A percentile compares a stretch with the other conserved stretches of the same genome.
Evolutionary conservation across 495 filamentous ascomycete species (phyloP).

Genomic region (Thozetella sp.): DNA sequence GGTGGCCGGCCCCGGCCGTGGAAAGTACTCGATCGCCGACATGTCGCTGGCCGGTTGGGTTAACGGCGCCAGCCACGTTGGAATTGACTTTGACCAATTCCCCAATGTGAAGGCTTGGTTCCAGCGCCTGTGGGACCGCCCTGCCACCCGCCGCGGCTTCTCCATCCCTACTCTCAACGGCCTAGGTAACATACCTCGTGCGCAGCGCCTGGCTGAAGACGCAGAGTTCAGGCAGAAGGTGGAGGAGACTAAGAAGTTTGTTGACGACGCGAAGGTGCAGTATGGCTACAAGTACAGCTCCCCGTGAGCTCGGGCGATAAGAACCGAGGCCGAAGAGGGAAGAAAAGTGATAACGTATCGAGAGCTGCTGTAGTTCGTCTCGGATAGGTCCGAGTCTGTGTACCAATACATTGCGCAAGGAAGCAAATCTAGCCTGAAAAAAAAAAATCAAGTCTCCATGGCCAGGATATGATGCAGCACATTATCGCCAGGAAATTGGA

Average conservation of each 20-base stretch:
- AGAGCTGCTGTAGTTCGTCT: too few species aligned
- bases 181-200: constrained; percentile 7
- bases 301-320: constrained; percentile 27
- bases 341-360: too few species aligned
- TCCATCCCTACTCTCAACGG: constrained; percentile 54
- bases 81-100: constrained; percentile 71
- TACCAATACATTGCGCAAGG: too few species aligned
- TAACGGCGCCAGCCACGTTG: constrained; percentile 43
- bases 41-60: constrained; percentile 73
- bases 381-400: too few species aligned
- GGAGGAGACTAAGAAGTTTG: constrained; percentile 17
- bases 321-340: too few species aligned
- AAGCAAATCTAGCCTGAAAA: too few species aligned
- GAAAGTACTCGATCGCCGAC: constrained; percentile 79
- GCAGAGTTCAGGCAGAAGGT: constrained; percentile 24
- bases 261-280: constrained; percentile 32
- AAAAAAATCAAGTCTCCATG: too few species aligned
- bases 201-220: constrained; percentile 8
- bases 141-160: constrained; percentile 69
- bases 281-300: constrained; percentile 38
- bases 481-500: too few species aligned
- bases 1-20: constrained; percentile 58
- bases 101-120: constrained; percentile 67
- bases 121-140: constrained; percentile 57
- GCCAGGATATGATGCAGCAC: too few species aligned